phyloP scores from a whole-genome alignment of 106 monocot species.

The Apostasia ramifera region DNA sequence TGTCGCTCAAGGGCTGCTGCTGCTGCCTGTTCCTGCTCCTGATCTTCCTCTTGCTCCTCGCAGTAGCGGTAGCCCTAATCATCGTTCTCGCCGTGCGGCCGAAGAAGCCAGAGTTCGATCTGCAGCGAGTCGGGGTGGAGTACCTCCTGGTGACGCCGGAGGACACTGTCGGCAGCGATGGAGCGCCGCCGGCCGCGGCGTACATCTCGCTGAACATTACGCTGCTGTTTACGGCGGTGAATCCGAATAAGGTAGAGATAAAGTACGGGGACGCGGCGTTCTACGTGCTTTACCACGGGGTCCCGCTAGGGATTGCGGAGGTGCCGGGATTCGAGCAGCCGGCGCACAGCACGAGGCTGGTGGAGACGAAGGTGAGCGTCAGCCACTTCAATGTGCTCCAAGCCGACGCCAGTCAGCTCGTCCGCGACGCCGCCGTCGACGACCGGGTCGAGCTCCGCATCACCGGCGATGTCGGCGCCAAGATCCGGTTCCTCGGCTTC shows the following conservation, averaged over 20 bases:
- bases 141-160: conserved; percentile 60
- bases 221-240: conserved; percentile 63
- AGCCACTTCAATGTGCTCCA: conserved; percentile 55
- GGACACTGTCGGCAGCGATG: conserved; percentile 1
- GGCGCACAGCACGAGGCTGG: conserved; percentile 37
- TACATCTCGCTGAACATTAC: conserved; percentile 80
- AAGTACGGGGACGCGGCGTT: conserved; percentile 40
- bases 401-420: conserved; percentile 48
- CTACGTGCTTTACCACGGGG: conserved; percentile 74
- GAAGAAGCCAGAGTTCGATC: conserved; percentile 65
- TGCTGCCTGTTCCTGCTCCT: conserved; percentile 91
- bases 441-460: conserved; percentile 74
- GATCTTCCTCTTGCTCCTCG: conserved; percentile 67
- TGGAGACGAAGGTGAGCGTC: conserved; percentile 44
- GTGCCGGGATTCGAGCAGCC: conserved; percentile 71
- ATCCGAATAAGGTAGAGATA: conserved; percentile 77
- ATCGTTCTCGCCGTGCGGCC: conserved; percentile 61
- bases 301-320: conserved; percentile 62
- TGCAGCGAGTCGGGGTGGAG: conserved; percentile 51
- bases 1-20: conserved; percentile 79
- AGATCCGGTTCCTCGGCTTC: conserved; percentile 54
- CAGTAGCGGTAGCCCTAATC: conserved; percentile 48
- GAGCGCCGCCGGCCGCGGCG: conserved; percentile 6
- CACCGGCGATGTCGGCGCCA: conserved; percentile 60
- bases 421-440: conserved; percentile 56